phyloP scores from a whole-genome alignment of 345 rosid genomes.

The Acer negundo region DNA sequence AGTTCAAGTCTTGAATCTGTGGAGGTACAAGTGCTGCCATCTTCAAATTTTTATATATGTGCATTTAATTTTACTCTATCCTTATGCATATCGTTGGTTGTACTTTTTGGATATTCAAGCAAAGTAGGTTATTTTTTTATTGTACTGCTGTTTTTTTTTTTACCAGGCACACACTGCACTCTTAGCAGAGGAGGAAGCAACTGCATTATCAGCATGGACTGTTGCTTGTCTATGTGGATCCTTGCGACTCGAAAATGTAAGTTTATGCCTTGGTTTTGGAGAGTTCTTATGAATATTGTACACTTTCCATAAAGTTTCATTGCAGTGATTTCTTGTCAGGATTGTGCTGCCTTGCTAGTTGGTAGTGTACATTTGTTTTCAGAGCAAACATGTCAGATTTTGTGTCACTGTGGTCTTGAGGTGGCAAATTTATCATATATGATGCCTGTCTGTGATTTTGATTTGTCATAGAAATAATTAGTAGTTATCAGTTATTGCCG shows the following conservation, averaged over 20 bases:
- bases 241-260: slow-evolving; percentile 85
- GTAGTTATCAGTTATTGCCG: not conserved
- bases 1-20: slow-evolving; percentile 68
- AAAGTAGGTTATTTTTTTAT: slow-evolving; percentile 1
- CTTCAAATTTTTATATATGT: not conserved
- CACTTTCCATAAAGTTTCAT: not conserved
- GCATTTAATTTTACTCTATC: slow-evolving; percentile 2
- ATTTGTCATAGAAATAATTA: not conserved
- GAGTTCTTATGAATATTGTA: not conserved
- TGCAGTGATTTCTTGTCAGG: not conserved
- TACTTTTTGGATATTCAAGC: slow-evolving; percentile 11
- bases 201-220: slow-evolving; percentile 86
- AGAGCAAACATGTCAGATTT: slow-evolving; percentile 12
- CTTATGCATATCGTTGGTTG: not conserved
- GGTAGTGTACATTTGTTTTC: not conserved
- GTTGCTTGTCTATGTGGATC: slow-evolving; percentile 90
- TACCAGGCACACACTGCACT: slow-evolving; percentile 73
- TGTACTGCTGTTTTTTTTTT: slow-evolving; percentile 28
- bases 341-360: not conserved
- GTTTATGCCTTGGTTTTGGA: slow-evolving; percentile 13
- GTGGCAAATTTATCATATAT: not conserved
- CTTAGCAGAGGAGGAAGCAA: slow-evolving; percentile 87
- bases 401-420: not conserved
- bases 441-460: slow-evolving; percentile 1
- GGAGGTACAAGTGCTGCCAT: slow-evolving; percentile 55